A percentile compares a stretch with the other conserved stretches of the same genome.
These are phyloP conservation scores for Adansonia rubrostipa DNA, from an alignment of 441 rosid genomes.

Conservation along the genomic window DNA sequence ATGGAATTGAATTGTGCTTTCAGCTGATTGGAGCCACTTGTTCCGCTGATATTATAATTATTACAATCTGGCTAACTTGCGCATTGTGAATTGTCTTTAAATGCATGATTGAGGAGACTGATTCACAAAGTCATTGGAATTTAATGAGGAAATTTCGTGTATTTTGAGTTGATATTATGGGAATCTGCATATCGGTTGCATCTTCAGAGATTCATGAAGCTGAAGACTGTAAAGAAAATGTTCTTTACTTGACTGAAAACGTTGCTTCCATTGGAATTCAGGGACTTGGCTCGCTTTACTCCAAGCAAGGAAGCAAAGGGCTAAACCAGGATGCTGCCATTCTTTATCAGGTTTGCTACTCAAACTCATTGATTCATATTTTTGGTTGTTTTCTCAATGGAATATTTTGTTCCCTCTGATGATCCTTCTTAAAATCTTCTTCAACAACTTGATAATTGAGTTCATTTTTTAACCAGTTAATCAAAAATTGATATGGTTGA, in stretches of 20 bases:
- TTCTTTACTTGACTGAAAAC: slow-evolving; percentile 34
- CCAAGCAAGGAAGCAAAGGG: slow-evolving; percentile 73
- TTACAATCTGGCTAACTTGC: slow-evolving; percentile 34
- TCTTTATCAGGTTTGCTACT: slow-evolving; percentile 52
- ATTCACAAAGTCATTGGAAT: slow-evolving; percentile 31
- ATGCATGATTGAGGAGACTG: slow-evolving; percentile 30
- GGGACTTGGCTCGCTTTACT: slow-evolving; percentile 53
- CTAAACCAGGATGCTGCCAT: slow-evolving; percentile 82
- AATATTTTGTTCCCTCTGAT: no score
- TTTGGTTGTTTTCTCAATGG: neutral
- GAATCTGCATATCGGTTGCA: slow-evolving; percentile 75
- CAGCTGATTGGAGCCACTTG: slow-evolving; percentile 40
- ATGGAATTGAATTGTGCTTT: slow-evolving; percentile 37
- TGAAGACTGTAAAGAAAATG: slow-evolving; percentile 54
- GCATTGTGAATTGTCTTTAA: slow-evolving; percentile 31
- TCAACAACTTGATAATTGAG: neutral
- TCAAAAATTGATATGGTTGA: neutral
- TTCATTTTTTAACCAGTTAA: neutral
- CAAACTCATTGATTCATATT: neutral
- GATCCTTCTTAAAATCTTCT: neutral
- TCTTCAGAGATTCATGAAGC: slow-evolving; percentile 65
- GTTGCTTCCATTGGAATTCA: slow-evolving; percentile 30
- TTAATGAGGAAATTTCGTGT: neutral
- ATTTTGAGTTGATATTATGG: slow-evolving; percentile 47
- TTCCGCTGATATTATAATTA: neutral